Percentiles rank a stretch among this genome's conserved stretches.
phyloP scores from a whole-genome alignment of 768 basidiomycete species.

The Mycena galericulata region DNA sequence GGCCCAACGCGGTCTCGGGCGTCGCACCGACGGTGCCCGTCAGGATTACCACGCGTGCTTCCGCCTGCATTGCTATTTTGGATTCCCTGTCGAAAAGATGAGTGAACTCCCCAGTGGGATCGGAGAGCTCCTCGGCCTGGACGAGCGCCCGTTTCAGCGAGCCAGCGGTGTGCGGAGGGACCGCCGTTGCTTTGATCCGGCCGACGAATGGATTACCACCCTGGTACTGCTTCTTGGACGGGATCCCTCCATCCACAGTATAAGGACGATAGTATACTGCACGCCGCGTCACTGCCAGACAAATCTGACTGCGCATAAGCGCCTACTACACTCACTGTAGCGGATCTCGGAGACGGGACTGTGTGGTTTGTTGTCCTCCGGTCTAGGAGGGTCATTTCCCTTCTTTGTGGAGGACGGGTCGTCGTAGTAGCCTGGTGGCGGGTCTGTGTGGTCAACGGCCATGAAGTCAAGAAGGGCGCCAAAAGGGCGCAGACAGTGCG shows the following conservation, averaged over 20 bases:
- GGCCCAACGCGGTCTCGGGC: slow-evolving; percentile 2
- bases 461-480: not conserved
- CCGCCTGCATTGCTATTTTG: not conserved
- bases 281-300: not conserved
- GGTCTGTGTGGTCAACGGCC: not conserved
- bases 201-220: slow-evolving; percentile 5
- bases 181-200: slow-evolving; percentile 2
- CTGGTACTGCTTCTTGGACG: not conserved
- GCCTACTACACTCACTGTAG: not conserved
- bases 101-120: not conserved
- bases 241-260: slow-evolving; percentile 4
- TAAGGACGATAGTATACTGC: slow-evolving; percentile 11
- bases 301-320: not conserved
- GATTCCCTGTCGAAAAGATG: not conserved
- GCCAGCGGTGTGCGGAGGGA: slow-evolving; percentile 3
- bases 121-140: not conserved
- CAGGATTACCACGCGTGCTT: not conserved
- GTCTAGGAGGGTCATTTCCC: not conserved
- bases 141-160: slow-evolving; percentile 10
- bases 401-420: not conserved
- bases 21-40: slow-evolving; percentile 1
- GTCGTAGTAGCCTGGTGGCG: not conserved
- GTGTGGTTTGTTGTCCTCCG: not conserved
- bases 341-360: not conserved
- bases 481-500: too few relatives aligned